Evolutionary conservation across 2,329 filamentous ascomycete genomes (phyloP).

Genomic region (Mariannaea sp.): DNA sequence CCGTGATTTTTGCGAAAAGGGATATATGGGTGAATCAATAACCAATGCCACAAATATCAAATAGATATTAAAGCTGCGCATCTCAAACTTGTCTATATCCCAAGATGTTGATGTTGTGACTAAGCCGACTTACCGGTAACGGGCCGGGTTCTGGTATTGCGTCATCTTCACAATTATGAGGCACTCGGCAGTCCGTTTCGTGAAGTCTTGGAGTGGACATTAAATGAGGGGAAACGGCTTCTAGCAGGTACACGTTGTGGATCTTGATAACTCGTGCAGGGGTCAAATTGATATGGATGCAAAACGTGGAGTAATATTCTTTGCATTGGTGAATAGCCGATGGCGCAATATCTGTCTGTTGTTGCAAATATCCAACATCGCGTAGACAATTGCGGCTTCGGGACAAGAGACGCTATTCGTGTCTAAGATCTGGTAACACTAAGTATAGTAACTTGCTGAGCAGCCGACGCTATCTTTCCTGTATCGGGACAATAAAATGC

Average conservation of each 20-base stretch:
- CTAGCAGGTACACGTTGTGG: neutral
- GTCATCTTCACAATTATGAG: conserved; percentile 31
- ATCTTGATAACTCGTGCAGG: conserved; percentile 13
- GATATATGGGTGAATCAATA: neutral
- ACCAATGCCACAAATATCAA: conserved; percentile 2
- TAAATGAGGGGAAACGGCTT: conserved; percentile 14
- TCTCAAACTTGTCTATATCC: conserved; percentile 17
- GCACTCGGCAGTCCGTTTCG: conserved; percentile 10
- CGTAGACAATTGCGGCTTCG: neutral
- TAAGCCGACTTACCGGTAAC: neutral
- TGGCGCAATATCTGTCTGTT: conserved; percentile 28
- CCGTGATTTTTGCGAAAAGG: neutral
- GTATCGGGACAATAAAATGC: neutral
- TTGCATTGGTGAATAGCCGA: conserved; percentile 9
- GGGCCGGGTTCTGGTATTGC: conserved; percentile 21
- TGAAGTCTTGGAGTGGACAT: conserved; percentile 11
- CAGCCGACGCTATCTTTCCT: neutral
- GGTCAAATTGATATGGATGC: conserved; percentile 1
- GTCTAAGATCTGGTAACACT: neutral
- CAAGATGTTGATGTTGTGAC: conserved; percentile 12
- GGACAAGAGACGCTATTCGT: conserved; percentile 5
- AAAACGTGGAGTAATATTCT: neutral
- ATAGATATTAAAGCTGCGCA: neutral
- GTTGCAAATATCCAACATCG: conserved; percentile 25
- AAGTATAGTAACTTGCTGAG: conserved; percentile 1